phyloP scores from a whole-genome alignment of 371 early-diverging fungal genomes.

The Mucor indicus region DNA sequence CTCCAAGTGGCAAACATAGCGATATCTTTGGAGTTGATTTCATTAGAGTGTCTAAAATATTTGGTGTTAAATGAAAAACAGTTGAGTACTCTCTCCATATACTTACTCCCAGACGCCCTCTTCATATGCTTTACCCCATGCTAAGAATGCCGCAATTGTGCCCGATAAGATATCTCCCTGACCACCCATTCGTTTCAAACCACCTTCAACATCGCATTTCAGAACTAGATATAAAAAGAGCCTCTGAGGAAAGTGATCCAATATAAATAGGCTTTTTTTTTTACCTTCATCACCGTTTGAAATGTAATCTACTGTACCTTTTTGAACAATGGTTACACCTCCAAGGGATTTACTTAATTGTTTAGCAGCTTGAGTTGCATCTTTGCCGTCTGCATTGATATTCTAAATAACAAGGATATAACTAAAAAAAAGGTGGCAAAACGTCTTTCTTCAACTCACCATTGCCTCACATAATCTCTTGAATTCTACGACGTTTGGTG shows the following conservation, averaged over 20 bases:
- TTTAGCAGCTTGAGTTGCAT: slow-evolving; percentile 31
- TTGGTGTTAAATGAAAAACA: not conserved
- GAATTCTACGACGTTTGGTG: slow-evolving; percentile 92
- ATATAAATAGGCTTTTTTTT: not conserved
- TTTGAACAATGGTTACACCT: slow-evolving; percentile 80
- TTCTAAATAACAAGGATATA: not conserved
- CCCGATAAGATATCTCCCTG: slow-evolving; percentile 98
- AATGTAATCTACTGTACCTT: slow-evolving; percentile 83
- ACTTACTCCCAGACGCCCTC: slow-evolving; percentile 58
- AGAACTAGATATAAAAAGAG: slow-evolving; percentile 41
- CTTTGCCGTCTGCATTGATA: not conserved
- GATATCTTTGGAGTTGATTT: slow-evolving; percentile 44
- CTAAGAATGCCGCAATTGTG: slow-evolving; percentile 80
- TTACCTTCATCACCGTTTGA: slow-evolving; percentile 58
- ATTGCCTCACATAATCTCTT: slow-evolving; percentile 70
- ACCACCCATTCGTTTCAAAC: slow-evolving; percentile 93
- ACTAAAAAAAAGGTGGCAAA: not conserved
- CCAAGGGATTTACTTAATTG: slow-evolving; percentile 54
- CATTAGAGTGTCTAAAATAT: slow-evolving; percentile 31
- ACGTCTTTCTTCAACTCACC: slow-evolving; percentile 31
- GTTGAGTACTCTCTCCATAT: not conserved
- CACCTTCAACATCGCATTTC: slow-evolving; percentile 64
- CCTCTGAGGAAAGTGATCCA: not conserved
- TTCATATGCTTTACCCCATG: slow-evolving; percentile 77
- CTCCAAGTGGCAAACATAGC: slow-evolving; percentile 70